Conservation (phyloP, 208 protist species). For the Acanthamoeba healyi region DNA sequence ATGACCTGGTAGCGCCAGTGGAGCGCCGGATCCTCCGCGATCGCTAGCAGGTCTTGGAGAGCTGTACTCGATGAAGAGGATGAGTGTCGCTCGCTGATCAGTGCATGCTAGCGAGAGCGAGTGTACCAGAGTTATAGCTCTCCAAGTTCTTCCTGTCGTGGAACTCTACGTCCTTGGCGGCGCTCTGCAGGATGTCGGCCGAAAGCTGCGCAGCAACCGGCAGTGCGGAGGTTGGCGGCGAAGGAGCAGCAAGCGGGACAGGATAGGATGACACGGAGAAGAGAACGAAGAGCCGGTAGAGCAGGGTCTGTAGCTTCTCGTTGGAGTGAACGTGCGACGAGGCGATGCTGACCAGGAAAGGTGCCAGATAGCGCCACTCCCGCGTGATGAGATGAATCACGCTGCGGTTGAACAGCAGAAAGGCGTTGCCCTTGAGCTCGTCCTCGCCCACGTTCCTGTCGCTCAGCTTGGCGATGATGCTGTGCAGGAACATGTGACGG, state of each 20-base stretch:
- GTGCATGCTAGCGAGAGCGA: background rate
- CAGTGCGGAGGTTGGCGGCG: background rate
- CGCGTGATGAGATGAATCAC: slow-evolving; percentile 19
- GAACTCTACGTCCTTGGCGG: background rate
- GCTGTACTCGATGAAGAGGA: too few species aligned
- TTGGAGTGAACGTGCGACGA: slow-evolving; percentile 23
- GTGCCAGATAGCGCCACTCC: slow-evolving; percentile 62
- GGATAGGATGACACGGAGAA: slow-evolving; percentile 7
- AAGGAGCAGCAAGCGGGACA: background rate
- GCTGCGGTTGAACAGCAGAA: slow-evolving; percentile 1
- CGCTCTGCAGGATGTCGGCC: background rate
- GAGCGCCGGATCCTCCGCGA: slow-evolving; percentile 22
- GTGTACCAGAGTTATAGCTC: slow-evolving; percentile 44
- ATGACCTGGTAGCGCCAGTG: slow-evolving; percentile 73
- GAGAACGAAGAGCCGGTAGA: slow-evolving; percentile 54
- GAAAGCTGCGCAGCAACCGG: background rate
- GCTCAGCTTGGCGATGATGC: slow-evolving; percentile 41
- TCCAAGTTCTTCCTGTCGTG: slow-evolving; percentile 39
- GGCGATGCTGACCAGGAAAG: slow-evolving; percentile 32
- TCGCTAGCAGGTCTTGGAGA: background rate
- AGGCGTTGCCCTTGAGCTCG: slow-evolving; percentile 13
- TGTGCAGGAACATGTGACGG: background rate
- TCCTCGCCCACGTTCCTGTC: slow-evolving; percentile 11
- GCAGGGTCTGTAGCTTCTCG: slow-evolving; percentile 9
- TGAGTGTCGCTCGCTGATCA: too few species aligned